Conservation (phyloP, 345 rosid genomes). For the Turritis glabra region DNA sequence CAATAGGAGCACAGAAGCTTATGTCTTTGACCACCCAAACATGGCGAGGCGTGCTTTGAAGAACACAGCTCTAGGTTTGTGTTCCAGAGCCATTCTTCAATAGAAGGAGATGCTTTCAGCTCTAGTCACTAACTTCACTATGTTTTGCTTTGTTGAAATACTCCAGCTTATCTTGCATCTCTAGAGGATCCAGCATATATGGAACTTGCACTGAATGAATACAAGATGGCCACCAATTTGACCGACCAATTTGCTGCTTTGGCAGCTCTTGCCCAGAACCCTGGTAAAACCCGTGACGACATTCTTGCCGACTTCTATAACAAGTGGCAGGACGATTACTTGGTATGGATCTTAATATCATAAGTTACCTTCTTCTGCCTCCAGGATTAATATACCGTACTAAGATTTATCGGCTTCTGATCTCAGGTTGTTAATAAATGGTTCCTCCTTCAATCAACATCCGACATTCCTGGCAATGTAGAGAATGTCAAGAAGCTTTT, state of each 20-base stretch:
- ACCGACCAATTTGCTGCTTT: slow-evolving; percentile 92
- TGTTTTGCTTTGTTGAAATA: slow-evolving; percentile 13
- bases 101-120: not conserved
- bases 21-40: slow-evolving; percentile 76
- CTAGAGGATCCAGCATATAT: slow-evolving; percentile 62
- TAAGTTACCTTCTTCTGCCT: not conserved
- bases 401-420: slow-evolving; percentile 1
- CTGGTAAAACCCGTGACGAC: slow-evolving; percentile 79
- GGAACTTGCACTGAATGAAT: slow-evolving; percentile 67
- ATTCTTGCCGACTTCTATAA: slow-evolving; percentile 75
- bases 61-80: slow-evolving; percentile 80
- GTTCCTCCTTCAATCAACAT: slow-evolving; percentile 91
- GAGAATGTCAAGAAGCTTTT: slow-evolving; percentile 75
- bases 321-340: slow-evolving; percentile 85
- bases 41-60: slow-evolving; percentile 90
- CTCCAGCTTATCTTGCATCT: slow-evolving; percentile 79
- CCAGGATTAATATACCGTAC: not conserved
- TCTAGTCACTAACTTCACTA: slow-evolving; percentile 19
- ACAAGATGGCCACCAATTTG: slow-evolving; percentile 84
- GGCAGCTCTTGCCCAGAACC: slow-evolving; percentile 79
- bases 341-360: slow-evolving; percentile 51
- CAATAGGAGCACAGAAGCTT: slow-evolving; percentile 74
- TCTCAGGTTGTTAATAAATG: slow-evolving; percentile 93
- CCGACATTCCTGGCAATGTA: slow-evolving; percentile 82
- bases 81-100: not conserved